These are phyloP conservation scores for Pseudoneurospora amorphoporcata DNA, from an alignment of 495 filamentous ascomycete genomes.

Conservation along the genomic window DNA sequence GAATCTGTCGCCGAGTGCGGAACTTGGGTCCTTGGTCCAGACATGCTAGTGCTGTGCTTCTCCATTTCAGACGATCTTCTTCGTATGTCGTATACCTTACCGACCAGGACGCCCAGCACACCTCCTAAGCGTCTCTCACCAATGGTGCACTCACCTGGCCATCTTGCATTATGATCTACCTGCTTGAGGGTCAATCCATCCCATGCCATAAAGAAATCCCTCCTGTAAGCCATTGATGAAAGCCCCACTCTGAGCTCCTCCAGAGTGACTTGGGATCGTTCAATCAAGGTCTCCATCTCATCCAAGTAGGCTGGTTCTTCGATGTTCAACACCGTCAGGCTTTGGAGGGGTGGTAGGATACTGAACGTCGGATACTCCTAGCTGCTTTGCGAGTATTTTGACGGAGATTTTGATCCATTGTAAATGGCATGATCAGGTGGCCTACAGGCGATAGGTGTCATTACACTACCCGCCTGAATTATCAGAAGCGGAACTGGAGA, in stretches of 20 bases:
- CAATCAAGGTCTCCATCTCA: constrained; percentile 76
- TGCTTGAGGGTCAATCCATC: constrained; percentile 47
- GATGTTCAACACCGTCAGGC: constrained; percentile 75
- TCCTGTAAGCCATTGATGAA: constrained; percentile 44
- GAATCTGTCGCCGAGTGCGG: neutral
- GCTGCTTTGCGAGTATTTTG: constrained; percentile 30
- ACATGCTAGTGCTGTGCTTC: neutral
- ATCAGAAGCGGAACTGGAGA: constrained; percentile 13
- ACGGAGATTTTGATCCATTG: constrained; percentile 15
- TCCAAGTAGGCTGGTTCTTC: constrained; percentile 83
- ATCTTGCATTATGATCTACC: constrained; percentile 43
- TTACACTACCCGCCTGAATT: constrained; percentile 18
- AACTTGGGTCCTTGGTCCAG: neutral
- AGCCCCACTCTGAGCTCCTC: constrained; percentile 75
- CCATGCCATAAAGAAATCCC: constrained; percentile 53
- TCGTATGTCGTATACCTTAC: constrained; percentile 53
- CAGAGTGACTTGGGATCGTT: constrained; percentile 55
- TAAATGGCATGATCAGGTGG: constrained; percentile 20
- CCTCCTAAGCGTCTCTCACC: constrained; percentile 50
- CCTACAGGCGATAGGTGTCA: constrained; percentile 34
- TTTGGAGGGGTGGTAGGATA: constrained; percentile 69
- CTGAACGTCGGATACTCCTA: constrained; percentile 85
- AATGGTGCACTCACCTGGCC: constrained; percentile 40
- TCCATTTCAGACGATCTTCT: constrained; percentile 5
- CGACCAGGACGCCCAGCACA: constrained; percentile 60